Conservation (phyloP, 768 basidiomycete species). For the Mycena metata region DNA sequence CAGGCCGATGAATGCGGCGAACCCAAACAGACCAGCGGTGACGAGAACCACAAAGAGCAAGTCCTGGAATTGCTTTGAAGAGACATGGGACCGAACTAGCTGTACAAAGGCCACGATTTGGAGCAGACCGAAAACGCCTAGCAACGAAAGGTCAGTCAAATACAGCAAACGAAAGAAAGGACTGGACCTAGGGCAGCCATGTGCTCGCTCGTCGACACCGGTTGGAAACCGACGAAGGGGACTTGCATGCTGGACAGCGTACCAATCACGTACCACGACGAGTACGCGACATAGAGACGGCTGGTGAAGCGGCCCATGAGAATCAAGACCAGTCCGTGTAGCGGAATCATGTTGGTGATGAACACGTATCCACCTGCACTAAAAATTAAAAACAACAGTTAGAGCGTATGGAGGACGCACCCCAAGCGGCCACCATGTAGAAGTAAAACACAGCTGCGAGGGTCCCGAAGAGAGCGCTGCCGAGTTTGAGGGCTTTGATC, state of each 20-base stretch:
- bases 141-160: constrained; percentile 27
- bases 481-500: constrained; percentile 96
- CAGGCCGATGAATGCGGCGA: constrained; percentile 79
- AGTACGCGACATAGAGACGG: constrained; percentile 95
- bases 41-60: constrained; percentile 81
- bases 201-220: constrained; percentile 97
- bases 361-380: constrained; percentile 93
- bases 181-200: constrained; percentile 94
- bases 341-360: constrained; percentile 99
- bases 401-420: constrained; percentile 55
- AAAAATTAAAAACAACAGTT: not conserved
- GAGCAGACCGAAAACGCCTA: constrained; percentile 94
- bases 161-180: constrained; percentile 8
- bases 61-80: constrained; percentile 91
- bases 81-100: constrained; percentile 89
- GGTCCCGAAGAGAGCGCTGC: constrained; percentile 93
- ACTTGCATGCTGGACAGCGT: constrained; percentile 99
- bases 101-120: constrained; percentile 96
- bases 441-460: constrained; percentile 97
- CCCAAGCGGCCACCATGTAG: constrained; percentile 99
- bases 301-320: constrained; percentile 96
- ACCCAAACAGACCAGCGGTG: constrained; percentile 77
- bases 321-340: constrained; percentile 94
- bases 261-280: constrained; percentile 97
- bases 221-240: constrained; percentile 99